These are phyloP conservation scores for Abelmoschus esculentus DNA, from an alignment of 345 rosid species.

Conservation along the genomic window DNA sequence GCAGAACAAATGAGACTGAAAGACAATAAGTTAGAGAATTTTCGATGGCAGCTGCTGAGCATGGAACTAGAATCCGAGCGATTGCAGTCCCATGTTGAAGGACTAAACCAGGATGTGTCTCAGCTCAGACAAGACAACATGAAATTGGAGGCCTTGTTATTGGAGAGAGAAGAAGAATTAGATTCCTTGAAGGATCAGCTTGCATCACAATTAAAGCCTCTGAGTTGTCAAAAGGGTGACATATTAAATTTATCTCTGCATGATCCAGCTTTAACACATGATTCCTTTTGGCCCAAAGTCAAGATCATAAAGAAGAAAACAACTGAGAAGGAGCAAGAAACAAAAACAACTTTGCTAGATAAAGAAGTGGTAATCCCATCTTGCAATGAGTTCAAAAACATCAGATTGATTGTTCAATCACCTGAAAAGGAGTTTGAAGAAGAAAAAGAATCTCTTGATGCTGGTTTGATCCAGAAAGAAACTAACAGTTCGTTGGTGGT, in stretches of 20 bases:
- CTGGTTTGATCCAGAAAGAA: constrained; percentile 21
- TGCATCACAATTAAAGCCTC: constrained; percentile 23
- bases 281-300: constrained; percentile 26
- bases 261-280: constrained; percentile 24
- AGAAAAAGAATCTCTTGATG: constrained; percentile 25
- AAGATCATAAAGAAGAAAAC: constrained; percentile 33
- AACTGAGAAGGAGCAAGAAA: constrained; percentile 30
- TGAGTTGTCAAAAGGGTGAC: constrained; percentile 26
- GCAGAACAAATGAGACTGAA: constrained; percentile 65
- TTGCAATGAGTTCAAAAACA: constrained; percentile 12
- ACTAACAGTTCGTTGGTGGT: constrained; percentile 22
- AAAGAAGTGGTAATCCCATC: constrained; percentile 23
- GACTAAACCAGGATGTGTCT: constrained; percentile 45
- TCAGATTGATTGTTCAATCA: constrained; percentile 31
- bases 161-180: constrained; percentile 50
- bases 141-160: constrained; percentile 41
- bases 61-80: constrained; percentile 73
- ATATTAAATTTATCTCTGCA: constrained; percentile 20
- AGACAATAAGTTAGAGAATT: constrained; percentile 72
- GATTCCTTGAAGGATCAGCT: constrained; percentile 35
- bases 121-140: constrained; percentile 50
- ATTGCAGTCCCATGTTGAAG: constrained; percentile 56
- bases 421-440: constrained; percentile 52
- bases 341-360: constrained; percentile 16
- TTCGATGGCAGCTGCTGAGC: constrained; percentile 59